Percentiles rank a stretch among this genome's conserved stretches.
phyloP scores from a whole-genome alignment of 352 stramenopile species.

The Pythium myriotylum region DNA sequence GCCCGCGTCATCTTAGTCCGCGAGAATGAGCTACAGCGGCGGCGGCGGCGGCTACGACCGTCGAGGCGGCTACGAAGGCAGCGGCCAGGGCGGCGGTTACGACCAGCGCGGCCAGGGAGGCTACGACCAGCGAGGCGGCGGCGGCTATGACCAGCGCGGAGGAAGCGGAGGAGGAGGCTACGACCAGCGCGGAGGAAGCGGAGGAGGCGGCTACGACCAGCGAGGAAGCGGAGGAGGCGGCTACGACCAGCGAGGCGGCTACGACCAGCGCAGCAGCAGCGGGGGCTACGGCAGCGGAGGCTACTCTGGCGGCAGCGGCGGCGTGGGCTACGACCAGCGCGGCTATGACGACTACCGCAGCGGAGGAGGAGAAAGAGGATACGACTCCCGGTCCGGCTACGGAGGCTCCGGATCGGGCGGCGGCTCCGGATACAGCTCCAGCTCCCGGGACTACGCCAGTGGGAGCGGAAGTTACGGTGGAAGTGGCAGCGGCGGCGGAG shows the following conservation, averaged over 20 bases:
- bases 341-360: neutral
- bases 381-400: slow-evolving; percentile 32
- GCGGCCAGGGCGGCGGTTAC: slow-evolving; percentile 17
- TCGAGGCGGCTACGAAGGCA: slow-evolving; percentile 12
- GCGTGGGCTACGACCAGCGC: slow-evolving; percentile 29
- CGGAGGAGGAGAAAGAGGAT: slow-evolving; percentile 27
- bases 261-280: slow-evolving; percentile 25
- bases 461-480: slow-evolving; percentile 22
- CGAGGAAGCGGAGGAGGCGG: slow-evolving; percentile 23
- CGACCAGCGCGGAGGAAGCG: slow-evolving; percentile 21
- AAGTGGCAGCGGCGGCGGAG: slow-evolving; percentile 14
- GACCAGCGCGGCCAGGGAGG: slow-evolving; percentile 3
- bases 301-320: slow-evolving; percentile 29
- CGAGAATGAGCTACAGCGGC: slow-evolving; percentile 50
- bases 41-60: slow-evolving; percentile 38
- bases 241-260: slow-evolving; percentile 34
- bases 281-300: slow-evolving; percentile 26
- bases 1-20: slow-evolving; percentile 13
- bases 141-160: slow-evolving; percentile 24
- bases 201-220: slow-evolving; percentile 33
- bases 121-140: slow-evolving; percentile 12
- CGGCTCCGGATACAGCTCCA: slow-evolving; percentile 27
- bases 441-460: slow-evolving; percentile 26
- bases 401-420: slow-evolving; percentile 20
- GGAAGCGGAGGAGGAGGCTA: slow-evolving; percentile 20